phyloP scores from a whole-genome alignment of 805 yeast genomes.

The Tetrapisispora namnaoensis region DNA sequence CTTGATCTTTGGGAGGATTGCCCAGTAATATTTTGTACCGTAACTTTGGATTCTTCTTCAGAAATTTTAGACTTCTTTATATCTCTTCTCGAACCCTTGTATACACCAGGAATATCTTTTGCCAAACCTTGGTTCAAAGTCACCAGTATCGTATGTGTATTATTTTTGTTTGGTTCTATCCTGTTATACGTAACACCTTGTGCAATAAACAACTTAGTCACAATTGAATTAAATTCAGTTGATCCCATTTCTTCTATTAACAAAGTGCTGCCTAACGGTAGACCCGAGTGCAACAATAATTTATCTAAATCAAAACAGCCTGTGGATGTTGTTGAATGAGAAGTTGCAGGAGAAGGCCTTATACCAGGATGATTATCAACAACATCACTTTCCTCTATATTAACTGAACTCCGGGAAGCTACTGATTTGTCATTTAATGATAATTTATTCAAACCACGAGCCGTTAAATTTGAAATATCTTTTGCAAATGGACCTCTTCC shows the following conservation, averaged over 20 bases:
- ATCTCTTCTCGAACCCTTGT: conserved; percentile 58
- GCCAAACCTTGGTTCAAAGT: conserved; percentile 53
- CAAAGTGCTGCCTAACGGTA: conserved; percentile 67
- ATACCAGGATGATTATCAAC: conserved; percentile 42
- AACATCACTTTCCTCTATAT: background rate
- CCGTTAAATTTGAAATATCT: background rate
- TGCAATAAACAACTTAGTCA: conserved; percentile 60
- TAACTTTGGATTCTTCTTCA: conserved; percentile 50
- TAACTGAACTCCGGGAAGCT: background rate
- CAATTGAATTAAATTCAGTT: conserved; percentile 72
- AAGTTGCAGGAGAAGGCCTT: conserved; percentile 63
- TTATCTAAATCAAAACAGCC: conserved; percentile 72
- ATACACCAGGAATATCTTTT: conserved; percentile 65
- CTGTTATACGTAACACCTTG: conserved; percentile 68
- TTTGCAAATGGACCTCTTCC: background rate
- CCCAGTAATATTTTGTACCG: conserved; percentile 56
- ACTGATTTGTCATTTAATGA: background rate
- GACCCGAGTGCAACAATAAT: conserved; percentile 68
- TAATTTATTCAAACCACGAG: conserved; percentile 2
- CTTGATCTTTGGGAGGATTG: conserved; percentile 19
- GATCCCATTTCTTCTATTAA: conserved; percentile 77
- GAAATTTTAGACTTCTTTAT: conserved; percentile 49
- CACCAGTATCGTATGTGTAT: conserved; percentile 55
- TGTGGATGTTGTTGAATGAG: conserved; percentile 69
- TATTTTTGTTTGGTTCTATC: conserved; percentile 28